Conservation (phyloP, 2,329 filamentous ascomycete genomes). For the Phoma herbarum region DNA sequence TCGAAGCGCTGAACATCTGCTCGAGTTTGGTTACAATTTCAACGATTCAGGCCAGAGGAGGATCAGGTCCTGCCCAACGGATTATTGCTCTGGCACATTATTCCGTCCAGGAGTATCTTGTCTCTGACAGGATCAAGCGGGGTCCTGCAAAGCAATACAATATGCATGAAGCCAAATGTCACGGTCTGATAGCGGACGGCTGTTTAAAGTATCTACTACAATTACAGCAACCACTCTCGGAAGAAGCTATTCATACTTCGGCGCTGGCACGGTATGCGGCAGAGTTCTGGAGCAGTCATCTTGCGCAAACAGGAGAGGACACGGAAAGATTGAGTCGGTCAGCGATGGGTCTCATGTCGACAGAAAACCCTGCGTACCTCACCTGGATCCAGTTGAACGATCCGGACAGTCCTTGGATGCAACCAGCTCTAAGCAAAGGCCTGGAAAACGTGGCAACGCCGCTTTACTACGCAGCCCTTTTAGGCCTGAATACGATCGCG, state of each 20-base stretch:
- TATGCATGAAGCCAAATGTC: constrained; percentile 33
- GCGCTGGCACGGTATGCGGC: constrained; percentile 40
- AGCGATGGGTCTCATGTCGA: constrained; percentile 25
- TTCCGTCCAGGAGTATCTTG: constrained; percentile 49
- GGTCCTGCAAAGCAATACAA: constrained; percentile 31
- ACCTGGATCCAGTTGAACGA: constrained; percentile 33
- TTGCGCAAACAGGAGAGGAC: constrained; percentile 19
- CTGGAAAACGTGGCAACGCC: constrained; percentile 25
- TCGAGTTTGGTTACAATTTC: constrained; percentile 43
- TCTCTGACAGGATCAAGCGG: constrained; percentile 37
- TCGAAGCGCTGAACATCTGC: constrained; percentile 43
- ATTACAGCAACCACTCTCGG: constrained; percentile 26
- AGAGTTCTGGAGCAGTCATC: constrained; percentile 39
- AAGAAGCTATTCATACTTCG: constrained; percentile 14
- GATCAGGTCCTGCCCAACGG: background rate
- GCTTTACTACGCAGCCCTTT: constrained; percentile 33
- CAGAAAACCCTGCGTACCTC: constrained; percentile 26
- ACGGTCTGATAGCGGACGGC: constrained; percentile 30
- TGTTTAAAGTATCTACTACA: constrained; percentile 42
- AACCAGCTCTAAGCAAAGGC: too few relatives aligned
- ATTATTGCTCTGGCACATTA: constrained; percentile 43
- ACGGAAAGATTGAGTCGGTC: constrained; percentile 20
- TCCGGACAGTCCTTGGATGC: constrained; percentile 29
- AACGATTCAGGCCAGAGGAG: constrained; percentile 3
- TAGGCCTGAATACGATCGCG: constrained; percentile 26